A percentile compares a stretch with the other conserved stretches of the same genome.
phyloP scores from a whole-genome alignment of 441 rosid genomes.

The Adansonia rubrostipa region DNA sequence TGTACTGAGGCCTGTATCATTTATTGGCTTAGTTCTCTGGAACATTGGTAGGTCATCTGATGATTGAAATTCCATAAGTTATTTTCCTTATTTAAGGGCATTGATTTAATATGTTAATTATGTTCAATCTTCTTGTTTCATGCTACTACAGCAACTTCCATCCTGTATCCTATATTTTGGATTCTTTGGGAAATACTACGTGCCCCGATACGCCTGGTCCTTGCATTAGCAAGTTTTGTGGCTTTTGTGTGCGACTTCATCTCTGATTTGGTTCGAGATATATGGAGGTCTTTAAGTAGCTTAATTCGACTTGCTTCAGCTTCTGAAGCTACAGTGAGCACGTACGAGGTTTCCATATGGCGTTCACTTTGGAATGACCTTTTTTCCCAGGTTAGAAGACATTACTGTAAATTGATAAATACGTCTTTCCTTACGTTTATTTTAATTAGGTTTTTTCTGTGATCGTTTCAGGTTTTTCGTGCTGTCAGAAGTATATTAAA shows the following conservation, averaged over 20 bases:
- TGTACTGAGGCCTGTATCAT: constrained; percentile 64
- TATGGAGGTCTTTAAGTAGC: constrained; percentile 58
- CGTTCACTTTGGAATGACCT: constrained; percentile 96
- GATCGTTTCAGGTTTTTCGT: constrained; percentile 78
- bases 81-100: not conserved
- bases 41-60: constrained; percentile 54
- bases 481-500: constrained; percentile 86
- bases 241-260: constrained; percentile 51
- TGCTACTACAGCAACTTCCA: constrained; percentile 55
- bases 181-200: constrained; percentile 71
- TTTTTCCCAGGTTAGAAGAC: constrained; percentile 79
- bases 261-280: constrained; percentile 49
- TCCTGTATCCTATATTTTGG: constrained; percentile 68
- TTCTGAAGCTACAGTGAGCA: constrained; percentile 60
- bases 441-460: not conserved
- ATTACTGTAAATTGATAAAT: constrained; percentile 8
- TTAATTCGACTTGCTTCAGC: constrained; percentile 65
- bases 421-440: constrained; percentile 1
- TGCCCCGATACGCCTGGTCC: constrained; percentile 70
- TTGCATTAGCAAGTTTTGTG: constrained; percentile 50
- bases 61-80: not conserved
- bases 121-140: constrained; percentile 18
- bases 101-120: not conserved
- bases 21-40: constrained; percentile 54
- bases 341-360: constrained; percentile 81